Evolutionary conservation across 2,329 filamentous ascomycete species (phyloP).

Genomic region (Hypomyces perniciosus): DNA sequence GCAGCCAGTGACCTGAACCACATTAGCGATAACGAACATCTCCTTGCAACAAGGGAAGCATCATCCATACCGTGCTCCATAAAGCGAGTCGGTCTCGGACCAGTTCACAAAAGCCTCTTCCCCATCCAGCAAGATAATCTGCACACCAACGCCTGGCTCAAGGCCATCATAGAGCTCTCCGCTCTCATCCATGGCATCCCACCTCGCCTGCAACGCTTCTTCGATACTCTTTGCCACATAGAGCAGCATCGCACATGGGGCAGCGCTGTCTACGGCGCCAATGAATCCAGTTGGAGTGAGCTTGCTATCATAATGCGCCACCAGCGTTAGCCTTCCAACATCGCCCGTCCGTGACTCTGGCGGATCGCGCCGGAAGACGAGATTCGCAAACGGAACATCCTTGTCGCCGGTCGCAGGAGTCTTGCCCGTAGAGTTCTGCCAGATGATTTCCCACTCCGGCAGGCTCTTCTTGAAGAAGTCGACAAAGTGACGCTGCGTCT

Average conservation of each 20-base stretch:
- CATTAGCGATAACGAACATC: constrained; percentile 3
- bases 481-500: constrained; percentile 74
- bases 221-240: constrained; percentile 79
- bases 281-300: constrained; percentile 78
- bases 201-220: constrained; percentile 71
- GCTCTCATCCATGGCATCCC: constrained; percentile 62
- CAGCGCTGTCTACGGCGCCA: constrained; percentile 88
- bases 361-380: constrained; percentile 82
- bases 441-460: constrained; percentile 71
- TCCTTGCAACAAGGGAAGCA: neutral
- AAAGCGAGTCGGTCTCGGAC: constrained; percentile 77
- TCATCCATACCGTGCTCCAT: constrained; percentile 65
- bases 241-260: constrained; percentile 89
- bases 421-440: constrained; percentile 83
- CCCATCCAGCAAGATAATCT: constrained; percentile 85
- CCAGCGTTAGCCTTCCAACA: constrained; percentile 74
- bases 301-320: constrained; percentile 92
- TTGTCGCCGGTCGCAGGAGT: constrained; percentile 69
- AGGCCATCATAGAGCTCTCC: constrained; percentile 49
- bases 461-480: constrained; percentile 71
- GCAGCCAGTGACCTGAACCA: constrained; percentile 60
- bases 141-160: constrained; percentile 75
- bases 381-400: constrained; percentile 76
- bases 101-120: constrained; percentile 86
- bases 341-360: constrained; percentile 72